Percentiles rank a stretch among this genome's conserved stretches.
Conservation (phyloP, 441 rosid species). For the Rhodomyrtus psidioides region DNA sequence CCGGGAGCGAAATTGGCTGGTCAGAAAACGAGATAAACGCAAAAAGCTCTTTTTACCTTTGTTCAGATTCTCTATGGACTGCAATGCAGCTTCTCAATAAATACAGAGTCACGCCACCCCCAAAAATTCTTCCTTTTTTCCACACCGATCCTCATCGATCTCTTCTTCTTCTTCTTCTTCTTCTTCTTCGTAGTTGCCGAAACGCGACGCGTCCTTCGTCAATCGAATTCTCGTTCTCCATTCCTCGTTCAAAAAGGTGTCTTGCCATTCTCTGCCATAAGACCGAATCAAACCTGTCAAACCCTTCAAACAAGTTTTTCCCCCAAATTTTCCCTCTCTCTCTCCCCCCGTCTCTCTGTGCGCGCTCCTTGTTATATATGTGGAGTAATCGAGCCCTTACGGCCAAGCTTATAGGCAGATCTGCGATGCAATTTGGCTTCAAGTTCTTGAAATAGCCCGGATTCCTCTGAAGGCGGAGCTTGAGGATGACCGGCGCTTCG, state of each 20-base stretch:
- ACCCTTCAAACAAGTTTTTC: background rate
- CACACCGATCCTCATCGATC: background rate
- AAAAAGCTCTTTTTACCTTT: too few species aligned
- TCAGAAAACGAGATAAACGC: background rate
- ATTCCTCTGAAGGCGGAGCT: conserved; percentile 15
- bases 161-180: background rate
- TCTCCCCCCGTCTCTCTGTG: background rate
- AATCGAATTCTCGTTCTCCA: background rate
- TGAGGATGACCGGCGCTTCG: conserved; percentile 39
- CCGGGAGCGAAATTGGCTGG: background rate
- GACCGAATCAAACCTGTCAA: background rate
- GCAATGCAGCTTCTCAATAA: background rate
- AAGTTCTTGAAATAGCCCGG: background rate
- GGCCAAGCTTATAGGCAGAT: conserved; percentile 12
- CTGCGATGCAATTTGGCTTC: conserved; percentile 22
- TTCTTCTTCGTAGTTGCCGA: background rate
- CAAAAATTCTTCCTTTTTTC: background rate
- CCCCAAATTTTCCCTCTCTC: background rate
- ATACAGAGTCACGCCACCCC: background rate
- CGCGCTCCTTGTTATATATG: background rate
- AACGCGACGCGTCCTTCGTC: background rate
- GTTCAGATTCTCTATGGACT: background rate
- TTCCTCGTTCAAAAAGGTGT: background rate
- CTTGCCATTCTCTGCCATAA: background rate
- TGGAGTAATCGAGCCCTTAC: background rate